Conservation (phyloP, 805 yeast genomes). For the Ogataea pilisensis region DNA sequence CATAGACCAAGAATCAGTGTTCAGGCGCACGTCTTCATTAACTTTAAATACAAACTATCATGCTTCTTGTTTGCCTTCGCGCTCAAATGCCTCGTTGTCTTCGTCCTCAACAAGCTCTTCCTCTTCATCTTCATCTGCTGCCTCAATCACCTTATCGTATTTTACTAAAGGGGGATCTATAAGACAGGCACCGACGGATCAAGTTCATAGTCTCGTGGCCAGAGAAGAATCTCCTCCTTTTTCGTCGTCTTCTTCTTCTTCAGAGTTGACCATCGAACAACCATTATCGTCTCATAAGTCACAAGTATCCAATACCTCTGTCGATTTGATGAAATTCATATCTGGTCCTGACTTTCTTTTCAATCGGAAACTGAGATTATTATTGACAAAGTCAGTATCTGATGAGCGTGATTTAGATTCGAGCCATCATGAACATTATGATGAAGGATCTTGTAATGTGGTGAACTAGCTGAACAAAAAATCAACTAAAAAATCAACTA, state of each 20-base stretch:
- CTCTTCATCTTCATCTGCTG: constrained; percentile 12
- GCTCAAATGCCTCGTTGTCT: constrained; percentile 10
- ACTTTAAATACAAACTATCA: neutral
- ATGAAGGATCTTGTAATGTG: too few species aligned
- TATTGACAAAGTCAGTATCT: constrained; percentile 6
- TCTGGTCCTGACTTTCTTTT: constrained; percentile 16
- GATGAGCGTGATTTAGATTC: too few species aligned
- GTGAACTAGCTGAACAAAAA: too few species aligned
- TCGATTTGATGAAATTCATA: constrained; percentile 10
- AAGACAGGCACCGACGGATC: neutral
- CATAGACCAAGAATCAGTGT: neutral
- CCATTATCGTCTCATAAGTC: neutral
- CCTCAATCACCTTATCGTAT: constrained; percentile 16
- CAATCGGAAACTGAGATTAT: constrained; percentile 13
- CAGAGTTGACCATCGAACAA: neutral
- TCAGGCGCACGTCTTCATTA: neutral
- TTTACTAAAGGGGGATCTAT: constrained; percentile 13
- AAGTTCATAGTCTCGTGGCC: too few species aligned
- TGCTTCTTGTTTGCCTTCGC: constrained; percentile 8
- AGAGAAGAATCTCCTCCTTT: too few species aligned
- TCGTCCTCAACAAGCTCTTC: constrained; percentile 13
- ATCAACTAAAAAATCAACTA: too few species aligned
- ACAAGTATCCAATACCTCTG: neutral
- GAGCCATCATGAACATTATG: too few species aligned
- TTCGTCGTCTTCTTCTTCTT: too few species aligned